A percentile compares a stretch with the other conserved stretches of the same genome.
Evolutionary conservation across 306 rosid genomes (phyloP).

Genomic region (Sechiopsis laciniata): DNA sequence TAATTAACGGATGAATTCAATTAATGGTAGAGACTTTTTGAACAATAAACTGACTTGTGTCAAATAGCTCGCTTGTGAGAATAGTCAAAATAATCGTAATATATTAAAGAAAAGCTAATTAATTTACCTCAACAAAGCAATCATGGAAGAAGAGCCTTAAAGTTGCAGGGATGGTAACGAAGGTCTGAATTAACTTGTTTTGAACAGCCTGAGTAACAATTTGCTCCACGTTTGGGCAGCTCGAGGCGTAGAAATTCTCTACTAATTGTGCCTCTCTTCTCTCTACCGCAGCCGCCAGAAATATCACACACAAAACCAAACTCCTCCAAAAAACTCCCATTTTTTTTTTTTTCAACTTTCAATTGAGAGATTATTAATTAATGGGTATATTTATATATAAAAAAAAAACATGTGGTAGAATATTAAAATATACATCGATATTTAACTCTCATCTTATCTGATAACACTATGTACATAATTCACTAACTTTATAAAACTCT

Average conservation of each 20-base stretch:
- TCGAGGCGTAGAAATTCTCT: conserved; percentile 48
- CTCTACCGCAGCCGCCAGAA: conserved; percentile 14
- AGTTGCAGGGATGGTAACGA: conserved; percentile 57
- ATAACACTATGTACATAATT: no score
- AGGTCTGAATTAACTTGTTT: conserved; percentile 43
- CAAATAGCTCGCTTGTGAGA: no score
- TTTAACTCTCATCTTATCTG: no score
- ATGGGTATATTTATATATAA: not conserved
- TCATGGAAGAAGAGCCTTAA: conserved; percentile 82
- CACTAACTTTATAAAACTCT: no score
- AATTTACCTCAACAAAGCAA: conserved; percentile 83
- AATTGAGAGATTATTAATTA: not conserved
- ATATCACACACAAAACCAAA: not conserved
- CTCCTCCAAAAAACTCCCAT: not conserved
- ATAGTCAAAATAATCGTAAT: no score
- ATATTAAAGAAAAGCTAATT: no score
- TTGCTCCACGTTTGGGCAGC: conserved; percentile 62
- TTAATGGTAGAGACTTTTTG: no score
- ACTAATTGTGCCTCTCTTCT: conserved; percentile 39
- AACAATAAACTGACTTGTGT: no score
- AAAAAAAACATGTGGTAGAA: no score
- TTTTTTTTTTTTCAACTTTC: not conserved
- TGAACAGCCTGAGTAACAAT: conserved; percentile 60
- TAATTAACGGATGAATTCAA: no score
- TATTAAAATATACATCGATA: no score